Evolutionary conservation across 176 grass and related monocot genomes (phyloP).

Genomic region (Eragrostis curvula): DNA sequence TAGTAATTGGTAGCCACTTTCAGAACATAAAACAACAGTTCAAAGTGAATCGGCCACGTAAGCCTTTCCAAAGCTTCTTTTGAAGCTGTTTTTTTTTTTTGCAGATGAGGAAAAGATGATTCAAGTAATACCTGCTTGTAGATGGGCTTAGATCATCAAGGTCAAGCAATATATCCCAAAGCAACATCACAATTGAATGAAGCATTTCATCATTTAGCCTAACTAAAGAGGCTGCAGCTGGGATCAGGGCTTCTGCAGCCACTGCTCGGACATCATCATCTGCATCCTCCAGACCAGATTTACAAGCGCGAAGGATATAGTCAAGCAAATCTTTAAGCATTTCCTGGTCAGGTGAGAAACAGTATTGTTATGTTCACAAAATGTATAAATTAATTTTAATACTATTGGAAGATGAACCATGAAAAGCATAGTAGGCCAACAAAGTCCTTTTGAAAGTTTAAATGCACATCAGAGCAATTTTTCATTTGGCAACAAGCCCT

Average conservation of each 20-base stretch:
- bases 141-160: conserved; percentile 98
- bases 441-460: background rate
- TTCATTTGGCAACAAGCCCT: conserved; percentile 6
- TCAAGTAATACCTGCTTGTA: conserved; percentile 85
- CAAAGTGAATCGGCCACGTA: background rate
- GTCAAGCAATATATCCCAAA: conserved; percentile 99
- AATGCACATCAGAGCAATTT: background rate
- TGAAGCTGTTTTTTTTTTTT: conserved; percentile 12
- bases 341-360: conserved; percentile 67
- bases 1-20: background rate
- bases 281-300: conserved; percentile 92
- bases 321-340: conserved; percentile 81
- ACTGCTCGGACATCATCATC: conserved; percentile 99
- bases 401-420: conserved; percentile 16
- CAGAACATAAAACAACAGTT: conserved; percentile 21
- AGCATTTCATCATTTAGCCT: conserved; percentile 84
- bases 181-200: conserved; percentile 90
- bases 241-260: conserved; percentile 94
- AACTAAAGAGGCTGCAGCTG: conserved; percentile 83
- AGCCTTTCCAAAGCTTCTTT: background rate
- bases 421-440: conserved; percentile 8
- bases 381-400: conserved; percentile 4
- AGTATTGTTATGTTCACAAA: conserved; percentile 32
- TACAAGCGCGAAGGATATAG: conserved; percentile 91
- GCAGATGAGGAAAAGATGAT: conserved; percentile 8